Conservation (phyloP, 768 basidiomycete genomes). For the Lyophyllum shimeji region DNA sequence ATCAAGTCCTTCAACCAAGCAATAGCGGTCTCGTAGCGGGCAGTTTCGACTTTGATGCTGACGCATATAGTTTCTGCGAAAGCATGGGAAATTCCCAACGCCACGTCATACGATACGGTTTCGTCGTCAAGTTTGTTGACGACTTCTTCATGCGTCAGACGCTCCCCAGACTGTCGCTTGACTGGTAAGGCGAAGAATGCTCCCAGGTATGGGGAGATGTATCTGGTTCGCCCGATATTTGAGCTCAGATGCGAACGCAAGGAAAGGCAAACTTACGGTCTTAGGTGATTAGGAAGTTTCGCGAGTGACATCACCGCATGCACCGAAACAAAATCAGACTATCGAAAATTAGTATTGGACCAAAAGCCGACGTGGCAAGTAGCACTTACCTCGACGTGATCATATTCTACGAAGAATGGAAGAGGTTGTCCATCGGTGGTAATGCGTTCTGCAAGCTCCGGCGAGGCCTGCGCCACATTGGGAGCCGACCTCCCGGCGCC, state of each 20-base stretch:
- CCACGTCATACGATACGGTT: slow-evolving; percentile 83
- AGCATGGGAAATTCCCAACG: slow-evolving; percentile 58
- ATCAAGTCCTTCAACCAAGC: slow-evolving; percentile 85
- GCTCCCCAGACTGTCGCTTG: slow-evolving; percentile 63
- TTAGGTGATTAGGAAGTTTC: slow-evolving; percentile 68
- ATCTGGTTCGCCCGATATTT: slow-evolving; percentile 40
- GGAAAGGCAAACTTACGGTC: slow-evolving; percentile 53
- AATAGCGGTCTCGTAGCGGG: slow-evolving; percentile 77
- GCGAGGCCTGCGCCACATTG: slow-evolving; percentile 26
- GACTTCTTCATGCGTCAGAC: slow-evolving; percentile 84
- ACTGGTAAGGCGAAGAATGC: slow-evolving; percentile 91
- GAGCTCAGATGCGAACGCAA: slow-evolving; percentile 4
- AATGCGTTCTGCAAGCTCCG: slow-evolving; percentile 60
- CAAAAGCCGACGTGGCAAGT: background rate
- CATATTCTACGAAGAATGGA: slow-evolving; percentile 91
- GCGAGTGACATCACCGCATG: slow-evolving; percentile 78
- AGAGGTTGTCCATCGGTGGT: slow-evolving; percentile 63
- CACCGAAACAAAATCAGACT: slow-evolving; percentile 93
- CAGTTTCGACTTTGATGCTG: slow-evolving; percentile 81
- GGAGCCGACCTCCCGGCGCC: slow-evolving; percentile 44
- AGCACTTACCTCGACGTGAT: slow-evolving; percentile 76
- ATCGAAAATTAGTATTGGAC: slow-evolving; percentile 5
- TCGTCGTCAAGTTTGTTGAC: slow-evolving; percentile 87
- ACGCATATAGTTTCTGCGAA: slow-evolving; percentile 78
- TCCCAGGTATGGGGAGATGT: slow-evolving; percentile 74